Evolutionary conservation across 2,329 filamentous ascomycete genomes (phyloP).

Genomic region (Cercospora nicotianae): DNA sequence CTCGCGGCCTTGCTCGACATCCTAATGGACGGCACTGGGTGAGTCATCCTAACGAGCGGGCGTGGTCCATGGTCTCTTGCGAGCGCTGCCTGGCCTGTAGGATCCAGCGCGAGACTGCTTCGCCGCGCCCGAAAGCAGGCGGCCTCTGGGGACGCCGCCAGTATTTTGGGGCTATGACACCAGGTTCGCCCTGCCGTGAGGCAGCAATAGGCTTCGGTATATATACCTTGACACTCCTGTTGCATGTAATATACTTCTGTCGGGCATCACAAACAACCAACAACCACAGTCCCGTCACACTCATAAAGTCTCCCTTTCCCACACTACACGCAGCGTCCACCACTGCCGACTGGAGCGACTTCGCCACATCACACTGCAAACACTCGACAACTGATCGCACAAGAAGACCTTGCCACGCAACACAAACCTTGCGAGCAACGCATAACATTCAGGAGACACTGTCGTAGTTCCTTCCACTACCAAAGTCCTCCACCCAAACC

Average conservation of each 20-base stretch:
- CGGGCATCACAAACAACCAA: background rate
- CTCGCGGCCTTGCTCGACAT: background rate
- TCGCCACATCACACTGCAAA: background rate
- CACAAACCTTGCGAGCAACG: background rate
- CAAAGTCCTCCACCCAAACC: background rate
- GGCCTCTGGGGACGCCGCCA: slow-evolving; percentile 5
- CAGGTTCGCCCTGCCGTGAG: slow-evolving; percentile 3
- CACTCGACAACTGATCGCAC: background rate
- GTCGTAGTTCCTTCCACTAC: background rate
- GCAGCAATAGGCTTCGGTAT: background rate
- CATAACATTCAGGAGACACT: background rate
- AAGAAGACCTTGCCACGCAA: background rate
- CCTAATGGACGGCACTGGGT: slow-evolving; percentile 1
- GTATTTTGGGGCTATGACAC: slow-evolving; percentile 6
- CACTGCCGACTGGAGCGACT: slow-evolving; percentile 1
- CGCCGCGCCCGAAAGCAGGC: slow-evolving; percentile 3
- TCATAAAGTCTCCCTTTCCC: background rate
- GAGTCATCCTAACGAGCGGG: slow-evolving; percentile 3
- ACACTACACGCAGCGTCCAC: background rate
- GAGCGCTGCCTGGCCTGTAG: slow-evolving; percentile 7
- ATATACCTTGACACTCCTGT: slow-evolving; percentile 2
- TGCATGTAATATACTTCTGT: background rate
- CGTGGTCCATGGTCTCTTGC: background rate
- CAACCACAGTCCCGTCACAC: background rate
- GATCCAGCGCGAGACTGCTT: background rate